Conservation (phyloP, 768 basidiomycete genomes). For the Porphyrellus cyaneotinctus region DNA sequence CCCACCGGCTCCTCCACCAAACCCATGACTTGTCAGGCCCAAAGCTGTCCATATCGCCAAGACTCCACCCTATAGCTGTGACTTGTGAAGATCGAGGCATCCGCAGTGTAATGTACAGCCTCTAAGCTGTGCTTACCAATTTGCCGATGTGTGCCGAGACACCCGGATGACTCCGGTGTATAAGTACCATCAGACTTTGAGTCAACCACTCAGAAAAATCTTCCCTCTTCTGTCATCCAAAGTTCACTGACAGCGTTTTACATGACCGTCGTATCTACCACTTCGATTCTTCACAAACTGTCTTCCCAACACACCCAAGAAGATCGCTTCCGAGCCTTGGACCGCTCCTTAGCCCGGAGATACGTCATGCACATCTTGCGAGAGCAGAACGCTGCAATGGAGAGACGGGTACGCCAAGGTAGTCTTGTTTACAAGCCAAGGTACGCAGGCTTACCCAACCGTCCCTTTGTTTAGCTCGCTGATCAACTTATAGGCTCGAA, state of each 20-base stretch:
- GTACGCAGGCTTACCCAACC: constrained; percentile 15
- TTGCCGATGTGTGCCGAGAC: too few relatives aligned
- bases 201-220: not conserved
- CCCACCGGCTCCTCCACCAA: not conserved
- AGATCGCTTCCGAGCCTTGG: constrained; percentile 30
- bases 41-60: not conserved
- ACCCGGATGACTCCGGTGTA: not conserved
- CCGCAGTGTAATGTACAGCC: constrained; percentile 4
- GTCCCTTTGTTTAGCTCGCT: constrained; percentile 6
- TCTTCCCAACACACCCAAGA: constrained; percentile 19
- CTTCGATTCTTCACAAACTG: constrained; percentile 24
- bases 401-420: constrained; percentile 23
- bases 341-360: constrained; percentile 30
- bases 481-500: constrained; percentile 32
- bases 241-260: constrained; percentile 2
- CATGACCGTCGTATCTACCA: constrained; percentile 23
- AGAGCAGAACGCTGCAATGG: constrained; percentile 16
- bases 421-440: constrained; percentile 32
- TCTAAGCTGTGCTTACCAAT: not conserved
- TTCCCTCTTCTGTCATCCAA: not conserved
- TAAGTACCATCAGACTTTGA: not conserved
- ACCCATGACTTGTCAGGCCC: not conserved
- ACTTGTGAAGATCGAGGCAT: not conserved
- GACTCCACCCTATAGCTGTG: not conserved
- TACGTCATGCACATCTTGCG: constrained; percentile 25